Evolutionary conservation across 2,329 filamentous ascomycete species (phyloP).

Genomic region (Alternaria arbusti): DNA sequence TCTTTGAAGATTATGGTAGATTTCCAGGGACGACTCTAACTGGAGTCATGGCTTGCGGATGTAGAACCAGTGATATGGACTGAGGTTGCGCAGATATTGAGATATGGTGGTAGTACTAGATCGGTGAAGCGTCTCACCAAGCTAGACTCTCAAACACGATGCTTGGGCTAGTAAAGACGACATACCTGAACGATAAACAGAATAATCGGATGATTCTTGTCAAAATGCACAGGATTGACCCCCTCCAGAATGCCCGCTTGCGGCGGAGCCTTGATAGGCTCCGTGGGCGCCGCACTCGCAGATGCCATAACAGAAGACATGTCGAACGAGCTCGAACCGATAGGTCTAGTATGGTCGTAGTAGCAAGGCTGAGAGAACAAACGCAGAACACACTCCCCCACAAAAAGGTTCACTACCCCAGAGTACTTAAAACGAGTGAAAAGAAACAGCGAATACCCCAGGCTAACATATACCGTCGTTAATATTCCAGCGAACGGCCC

Average conservation of each 20-base stretch:
- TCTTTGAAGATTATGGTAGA: neutral
- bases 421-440: neutral
- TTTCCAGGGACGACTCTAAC: neutral
- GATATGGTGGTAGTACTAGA: neutral
- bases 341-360: neutral
- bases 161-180: neutral
- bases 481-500: neutral
- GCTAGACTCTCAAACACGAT: neutral
- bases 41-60: no score
- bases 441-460: neutral
- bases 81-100: neutral
- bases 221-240: slow-evolving; percentile 71
- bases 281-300: slow-evolving; percentile 29
- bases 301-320: slow-evolving; percentile 34
- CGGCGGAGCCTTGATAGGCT: slow-evolving; percentile 45
- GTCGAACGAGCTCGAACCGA: slow-evolving; percentile 14
- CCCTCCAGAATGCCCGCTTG: slow-evolving; percentile 77
- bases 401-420: neutral
- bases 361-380: neutral
- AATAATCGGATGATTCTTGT: slow-evolving; percentile 73
- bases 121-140: neutral
- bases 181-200: slow-evolving; percentile 77
- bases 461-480: neutral
- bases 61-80: neutral
- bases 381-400: neutral